These are phyloP conservation scores for Salix brachista DNA, from an alignment of 345 rosid genomes.

Conservation along the genomic window DNA sequence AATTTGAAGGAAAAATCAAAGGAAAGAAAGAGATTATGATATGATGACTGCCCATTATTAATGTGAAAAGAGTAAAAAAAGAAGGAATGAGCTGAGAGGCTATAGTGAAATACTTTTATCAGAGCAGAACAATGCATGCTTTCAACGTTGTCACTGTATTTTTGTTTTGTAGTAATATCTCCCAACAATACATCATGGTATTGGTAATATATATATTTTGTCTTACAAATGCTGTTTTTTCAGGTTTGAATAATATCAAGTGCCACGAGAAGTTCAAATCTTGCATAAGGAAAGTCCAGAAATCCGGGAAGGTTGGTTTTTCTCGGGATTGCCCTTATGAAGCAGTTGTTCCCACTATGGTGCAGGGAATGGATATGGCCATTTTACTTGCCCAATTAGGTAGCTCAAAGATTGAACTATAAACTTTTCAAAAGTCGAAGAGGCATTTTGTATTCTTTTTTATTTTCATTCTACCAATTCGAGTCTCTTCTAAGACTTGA, in stretches of 20 bases:
- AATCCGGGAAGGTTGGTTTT: slow-evolving; percentile 57
- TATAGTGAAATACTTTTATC: not conserved
- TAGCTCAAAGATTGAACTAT: slow-evolving; percentile 44
- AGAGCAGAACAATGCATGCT: not conserved
- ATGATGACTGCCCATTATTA: not conserved
- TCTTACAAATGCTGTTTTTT: not conserved
- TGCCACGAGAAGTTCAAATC: slow-evolving; percentile 76
- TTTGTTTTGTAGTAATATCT: not conserved
- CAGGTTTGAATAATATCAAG: slow-evolving; percentile 55
- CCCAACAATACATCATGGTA: too few species aligned
- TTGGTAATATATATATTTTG: too few species aligned
- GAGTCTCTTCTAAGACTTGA: not conserved
- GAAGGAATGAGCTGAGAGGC: not conserved
- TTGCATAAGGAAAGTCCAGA: slow-evolving; percentile 62
- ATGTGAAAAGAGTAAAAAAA: not conserved
- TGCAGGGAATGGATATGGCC: slow-evolving; percentile 79
- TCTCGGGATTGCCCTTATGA: slow-evolving; percentile 65
- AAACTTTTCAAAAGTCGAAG: slow-evolving; percentile 11
- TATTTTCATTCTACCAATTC: not conserved
- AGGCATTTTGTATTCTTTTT: not conserved
- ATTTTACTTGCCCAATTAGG: slow-evolving; percentile 68
- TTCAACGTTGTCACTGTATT: not conserved
- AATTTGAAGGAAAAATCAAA: too few species aligned
- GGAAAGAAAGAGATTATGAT: too few species aligned
- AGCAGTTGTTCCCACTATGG: slow-evolving; percentile 66